These are phyloP conservation scores for Baorangia bicolor DNA, from an alignment of 768 basidiomycete species.

Conservation along the genomic window DNA sequence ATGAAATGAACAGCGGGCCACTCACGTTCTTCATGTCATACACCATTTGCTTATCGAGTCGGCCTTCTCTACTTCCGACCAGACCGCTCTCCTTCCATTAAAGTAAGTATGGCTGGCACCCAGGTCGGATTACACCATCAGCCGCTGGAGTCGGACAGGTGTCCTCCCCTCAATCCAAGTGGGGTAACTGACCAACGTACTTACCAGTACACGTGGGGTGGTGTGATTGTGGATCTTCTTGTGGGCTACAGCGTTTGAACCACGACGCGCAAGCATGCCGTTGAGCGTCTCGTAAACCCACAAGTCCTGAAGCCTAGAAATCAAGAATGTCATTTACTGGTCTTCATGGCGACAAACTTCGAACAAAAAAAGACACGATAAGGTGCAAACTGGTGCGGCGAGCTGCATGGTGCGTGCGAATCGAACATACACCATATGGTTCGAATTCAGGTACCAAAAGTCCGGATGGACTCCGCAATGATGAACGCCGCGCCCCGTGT, in stretches of 20 bases:
- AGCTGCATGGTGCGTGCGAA: no score
- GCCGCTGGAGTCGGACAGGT: constrained; percentile 3
- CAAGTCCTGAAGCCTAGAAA: neutral
- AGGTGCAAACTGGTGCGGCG: no score
- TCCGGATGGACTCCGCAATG: no score
- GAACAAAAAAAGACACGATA: neutral
- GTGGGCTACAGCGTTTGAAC: neutral
- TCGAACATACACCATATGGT: neutral
- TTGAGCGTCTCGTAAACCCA: neutral
- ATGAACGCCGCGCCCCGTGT: no score
- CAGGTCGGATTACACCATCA: neutral
- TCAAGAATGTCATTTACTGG: neutral
- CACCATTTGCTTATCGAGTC: neutral
- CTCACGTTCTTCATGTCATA: neutral
- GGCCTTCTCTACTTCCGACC: neutral
- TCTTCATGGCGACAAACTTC: neutral
- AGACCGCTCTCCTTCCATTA: constrained; percentile 2
- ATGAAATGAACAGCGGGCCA: neutral
- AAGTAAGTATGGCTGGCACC: neutral
- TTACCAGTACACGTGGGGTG: neutral
- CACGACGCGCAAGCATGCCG: neutral
- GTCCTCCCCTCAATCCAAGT: neutral
- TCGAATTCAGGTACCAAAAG: neutral
- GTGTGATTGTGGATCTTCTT: neutral
- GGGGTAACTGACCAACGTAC: neutral